These are phyloP conservation scores for Didymella exigua DNA, from an alignment of 2,329 filamentous ascomycete species.

Conservation along the genomic window DNA sequence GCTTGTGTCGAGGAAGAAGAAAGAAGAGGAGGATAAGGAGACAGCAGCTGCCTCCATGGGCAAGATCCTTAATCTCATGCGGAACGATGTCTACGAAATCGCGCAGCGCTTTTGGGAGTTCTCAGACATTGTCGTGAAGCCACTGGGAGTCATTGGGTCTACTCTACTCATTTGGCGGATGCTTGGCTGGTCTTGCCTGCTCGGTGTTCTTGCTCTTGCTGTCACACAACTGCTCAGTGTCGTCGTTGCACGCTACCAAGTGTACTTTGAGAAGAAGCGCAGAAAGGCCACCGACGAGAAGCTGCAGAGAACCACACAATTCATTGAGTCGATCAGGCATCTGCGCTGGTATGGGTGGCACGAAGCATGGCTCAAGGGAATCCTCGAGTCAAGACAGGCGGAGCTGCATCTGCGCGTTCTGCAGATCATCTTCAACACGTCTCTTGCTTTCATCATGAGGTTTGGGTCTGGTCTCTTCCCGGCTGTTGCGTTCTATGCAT, in stretches of 20 bases:
- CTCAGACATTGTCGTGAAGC: conserved; percentile 73
- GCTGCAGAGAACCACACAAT: conserved; percentile 80
- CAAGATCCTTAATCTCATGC: conserved; percentile 87
- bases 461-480: conserved; percentile 77
- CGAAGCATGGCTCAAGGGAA: conserved; percentile 71
- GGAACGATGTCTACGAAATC: conserved; percentile 80
- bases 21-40: conserved; percentile 46
- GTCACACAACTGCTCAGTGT: conserved; percentile 73
- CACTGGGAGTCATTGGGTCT: conserved; percentile 76
- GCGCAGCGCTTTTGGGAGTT: conserved; percentile 90
- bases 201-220: conserved; percentile 73
- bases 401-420: conserved; percentile 71
- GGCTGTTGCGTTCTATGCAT: conserved; percentile 80
- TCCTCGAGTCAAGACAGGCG: conserved; percentile 69
- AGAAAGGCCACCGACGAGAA: conserved; percentile 76
- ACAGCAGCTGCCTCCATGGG: conserved; percentile 77
- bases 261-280: conserved; percentile 73
- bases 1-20: conserved; percentile 31
- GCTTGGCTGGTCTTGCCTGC: conserved; percentile 77
- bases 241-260: conserved; percentile 67
- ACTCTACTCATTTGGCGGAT: conserved; percentile 76
- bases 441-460: conserved; percentile 72
- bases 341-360: conserved; percentile 85
- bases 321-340: conserved; percentile 84
- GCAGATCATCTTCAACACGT: conserved; percentile 65